Base-by-base conservation (phyloP, 371 early-diverging fungal species). In the Actinomortierella wolfii region DNA sequence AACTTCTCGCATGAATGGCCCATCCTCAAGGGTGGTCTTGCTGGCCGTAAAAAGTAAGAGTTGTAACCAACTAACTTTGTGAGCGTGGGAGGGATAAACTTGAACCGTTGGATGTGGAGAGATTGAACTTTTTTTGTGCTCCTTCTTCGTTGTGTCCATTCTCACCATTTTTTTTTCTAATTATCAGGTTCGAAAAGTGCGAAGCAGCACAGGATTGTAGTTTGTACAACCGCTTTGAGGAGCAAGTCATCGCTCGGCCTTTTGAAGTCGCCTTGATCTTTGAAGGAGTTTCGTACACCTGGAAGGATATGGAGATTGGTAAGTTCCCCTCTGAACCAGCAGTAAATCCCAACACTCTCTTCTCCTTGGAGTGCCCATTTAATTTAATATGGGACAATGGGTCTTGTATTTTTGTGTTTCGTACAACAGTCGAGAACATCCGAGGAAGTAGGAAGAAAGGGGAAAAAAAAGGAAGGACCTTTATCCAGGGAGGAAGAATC, bases 281-380 rank as follows among this genome's bases (percentile, higher is more conserved):
- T 43, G 71, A 71, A 20, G 58, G 60, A n/a, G 40, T 51, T 2
- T 61, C 71, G 0, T 61, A 65, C 34, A 71, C 71, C 21, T 71
- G 71, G 71, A 51, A 56, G 17, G 71, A 71, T 20, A 40, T 71
- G 41, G 71, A 71, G 53, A 43, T 67, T 7, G 61, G 61, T 67
- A 65, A 34, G 59, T 48, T 9, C n/a, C n/a, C n/a, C n/a, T n/a
- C n/a, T n/a, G n/a, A n/a, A n/a, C n/a, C n/a, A n/a, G n/a, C n/a
- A n/a, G n/a, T n/a, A n/a, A n/a, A n/a, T n/a, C n/a, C n/a, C n/a
- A n/a, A n/a, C n/a, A n/a, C n/a, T n/a, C n/a, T n/a, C n/a, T 41
- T 41, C 11, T 41, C 41, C 41, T 41, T 41, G 15, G 41, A 15
- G 41, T 41, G 41, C 11, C 11, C 8, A 41, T 41, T 41, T 8